Evolutionary conservation across 2,329 filamentous ascomycete genomes (phyloP), one percentile per base, ranked within the genome.

Genomic region (Aspergillus sclerotialis): DNA sequence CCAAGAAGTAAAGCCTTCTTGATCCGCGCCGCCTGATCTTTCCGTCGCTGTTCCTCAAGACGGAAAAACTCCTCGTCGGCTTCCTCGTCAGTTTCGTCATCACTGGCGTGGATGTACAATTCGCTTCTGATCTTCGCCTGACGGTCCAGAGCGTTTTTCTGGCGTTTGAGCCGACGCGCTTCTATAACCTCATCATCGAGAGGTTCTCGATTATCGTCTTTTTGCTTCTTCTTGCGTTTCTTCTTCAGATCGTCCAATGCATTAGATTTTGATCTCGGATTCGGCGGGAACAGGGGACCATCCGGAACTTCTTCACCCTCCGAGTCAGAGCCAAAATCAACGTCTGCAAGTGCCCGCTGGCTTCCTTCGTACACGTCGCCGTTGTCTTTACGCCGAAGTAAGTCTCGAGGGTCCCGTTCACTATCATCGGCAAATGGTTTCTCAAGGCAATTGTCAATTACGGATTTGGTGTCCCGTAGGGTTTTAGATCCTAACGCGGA

Each of bases 21-120:
- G 37, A 76, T 67, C 11, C 66, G 64, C 19, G 65, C 60, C 17
- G 61, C 62, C 33, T 72, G 74, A 30, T 73, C 73, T 43, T 76
- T 70, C 31, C 84, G 70, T 39, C 82, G 69, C 44, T 73, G 65
- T 57, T 81, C 78, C 61, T 95, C 89, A 11, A 76, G 72, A 2
- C 73, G 78, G 60, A 90, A 95, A 62, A 95, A 95, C 13, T 75
- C 78, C 14, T 56, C 68, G 60, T 84, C 76, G 37, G 77, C 75
- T 30, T 88, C 86, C 21, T 75, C 78, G 51, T 94, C 87, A n/a
- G 75, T 81, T 47, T 94, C 88, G 34, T 96, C 92, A 55, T 96
- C 92, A 46, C 83, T 87, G 24, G 82, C 80, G 38, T 82, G 76
- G 32, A 98, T 83, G 50, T 80, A 90, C 25, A 90, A 63, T 15